Evolutionary conservation across 2,329 filamentous ascomycete genomes (phyloP).

Genomic region (Penicillium sp.): DNA sequence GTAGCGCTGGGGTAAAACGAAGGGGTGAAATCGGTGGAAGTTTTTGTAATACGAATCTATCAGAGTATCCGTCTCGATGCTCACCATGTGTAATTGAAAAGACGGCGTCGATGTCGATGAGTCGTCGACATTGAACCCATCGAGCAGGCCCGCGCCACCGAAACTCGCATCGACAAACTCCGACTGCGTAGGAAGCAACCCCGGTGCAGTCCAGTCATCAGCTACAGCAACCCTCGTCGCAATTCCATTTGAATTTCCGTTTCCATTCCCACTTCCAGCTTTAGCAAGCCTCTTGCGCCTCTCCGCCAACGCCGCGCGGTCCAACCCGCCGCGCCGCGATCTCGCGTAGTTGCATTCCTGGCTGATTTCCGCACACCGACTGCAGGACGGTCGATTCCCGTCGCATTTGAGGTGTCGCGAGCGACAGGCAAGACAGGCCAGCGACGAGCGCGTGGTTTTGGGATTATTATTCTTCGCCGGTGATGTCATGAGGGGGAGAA

Average conservation of each 20-base stretch:
- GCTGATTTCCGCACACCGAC: slow-evolving; percentile 39
- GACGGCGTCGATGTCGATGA: not conserved
- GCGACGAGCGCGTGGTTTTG: slow-evolving; percentile 26
- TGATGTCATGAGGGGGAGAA: not conserved
- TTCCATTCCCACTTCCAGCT: not conserved
- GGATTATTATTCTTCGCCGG: slow-evolving; percentile 8
- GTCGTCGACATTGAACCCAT: not conserved
- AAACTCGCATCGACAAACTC: not conserved
- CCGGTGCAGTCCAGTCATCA: not conserved
- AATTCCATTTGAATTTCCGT: not conserved
- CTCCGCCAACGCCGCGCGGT: not conserved
- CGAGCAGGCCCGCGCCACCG: not conserved
- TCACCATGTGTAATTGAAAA: not conserved
- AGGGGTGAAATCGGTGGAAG: slow-evolving; percentile 39
- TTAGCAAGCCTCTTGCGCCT: not conserved
- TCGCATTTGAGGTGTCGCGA: slow-evolving; percentile 54
- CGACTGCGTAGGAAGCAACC: not conserved
- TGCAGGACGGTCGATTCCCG: slow-evolving; percentile 49
- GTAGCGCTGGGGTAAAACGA: slow-evolving; percentile 30
- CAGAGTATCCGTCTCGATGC: slow-evolving; percentile 14
- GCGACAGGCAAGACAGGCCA: slow-evolving; percentile 41
- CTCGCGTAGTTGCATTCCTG: not conserved
- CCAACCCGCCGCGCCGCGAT: not conserved
- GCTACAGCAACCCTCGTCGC: too few species aligned
- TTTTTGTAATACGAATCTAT: slow-evolving; percentile 37